A percentile compares a stretch with the other conserved stretches of the same genome.
These are phyloP conservation scores for Ophiosphaerella herpotricha DNA, from an alignment of 2,329 filamentous ascomycete species.

Conservation along the genomic window DNA sequence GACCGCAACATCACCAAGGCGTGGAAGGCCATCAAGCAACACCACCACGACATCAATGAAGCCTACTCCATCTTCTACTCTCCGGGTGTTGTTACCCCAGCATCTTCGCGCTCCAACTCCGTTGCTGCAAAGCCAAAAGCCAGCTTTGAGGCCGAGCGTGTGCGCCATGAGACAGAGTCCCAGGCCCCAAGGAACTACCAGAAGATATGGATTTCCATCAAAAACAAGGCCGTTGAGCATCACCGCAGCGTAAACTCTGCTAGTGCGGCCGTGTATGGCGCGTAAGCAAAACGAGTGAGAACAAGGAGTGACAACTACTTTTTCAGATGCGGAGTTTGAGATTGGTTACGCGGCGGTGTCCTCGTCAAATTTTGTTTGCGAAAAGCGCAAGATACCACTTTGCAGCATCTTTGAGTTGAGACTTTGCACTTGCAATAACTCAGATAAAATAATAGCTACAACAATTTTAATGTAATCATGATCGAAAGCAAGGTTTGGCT, in stretches of 20 bases:
- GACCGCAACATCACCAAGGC: conserved; percentile 25
- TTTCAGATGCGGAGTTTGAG: background rate
- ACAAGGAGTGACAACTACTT: background rate
- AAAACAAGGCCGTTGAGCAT: conserved; percentile 37
- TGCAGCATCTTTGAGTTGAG: background rate
- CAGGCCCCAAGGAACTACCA: conserved; percentile 22
- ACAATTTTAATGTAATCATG: background rate
- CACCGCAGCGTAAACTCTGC: conserved; percentile 33
- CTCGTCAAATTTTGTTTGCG: background rate
- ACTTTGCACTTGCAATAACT: background rate
- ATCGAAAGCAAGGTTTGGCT: background rate
- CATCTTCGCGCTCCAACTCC: conserved; percentile 13
- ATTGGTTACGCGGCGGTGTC: background rate
- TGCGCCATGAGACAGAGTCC: conserved; percentile 7
- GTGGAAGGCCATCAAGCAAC: conserved; percentile 37
- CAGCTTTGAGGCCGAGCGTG: conserved; percentile 18
- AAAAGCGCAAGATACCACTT: conserved; percentile 4
- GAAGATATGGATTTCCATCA: conserved; percentile 31
- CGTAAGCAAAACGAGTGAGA: background rate
- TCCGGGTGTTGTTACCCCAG: conserved; percentile 12
- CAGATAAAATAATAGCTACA: background rate
- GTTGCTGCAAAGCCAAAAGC: conserved; percentile 14
- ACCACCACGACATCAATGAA: conserved; percentile 37
- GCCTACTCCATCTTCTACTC: conserved; percentile 36
- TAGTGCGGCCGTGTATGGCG: conserved; percentile 12